Conservation (phyloP, 306 rosid species). For the Myrica gale region DNA sequence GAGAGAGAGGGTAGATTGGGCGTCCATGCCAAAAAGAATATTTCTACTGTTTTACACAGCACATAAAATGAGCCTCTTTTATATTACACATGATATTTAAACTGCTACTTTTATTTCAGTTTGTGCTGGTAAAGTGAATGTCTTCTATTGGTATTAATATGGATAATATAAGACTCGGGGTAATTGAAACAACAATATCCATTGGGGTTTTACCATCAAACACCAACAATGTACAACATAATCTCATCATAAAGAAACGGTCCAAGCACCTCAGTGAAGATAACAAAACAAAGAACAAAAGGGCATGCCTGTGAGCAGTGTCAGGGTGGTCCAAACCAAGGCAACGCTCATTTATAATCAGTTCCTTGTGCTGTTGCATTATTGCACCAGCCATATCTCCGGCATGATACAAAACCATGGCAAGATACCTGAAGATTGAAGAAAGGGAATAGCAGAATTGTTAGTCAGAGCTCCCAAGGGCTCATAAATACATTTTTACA, state of each 20-base stretch:
- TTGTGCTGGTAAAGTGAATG: not conserved
- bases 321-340: slow-evolving; percentile 98
- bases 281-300: slow-evolving; percentile 15
- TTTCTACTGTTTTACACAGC: not conserved
- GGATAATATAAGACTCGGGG: not conserved
- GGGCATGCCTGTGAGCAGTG: slow-evolving; percentile 88
- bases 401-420: slow-evolving; percentile 97
- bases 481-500: slow-evolving; percentile 1
- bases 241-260: not conserved
- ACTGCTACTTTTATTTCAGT: not conserved
- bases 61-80: not conserved
- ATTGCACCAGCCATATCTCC: slow-evolving; percentile 99
- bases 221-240: not conserved
- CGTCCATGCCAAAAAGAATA: not conserved
- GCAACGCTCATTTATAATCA: slow-evolving; percentile 94
- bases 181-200: not conserved
- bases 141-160: not conserved
- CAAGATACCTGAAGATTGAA: slow-evolving; percentile 82
- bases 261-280: not conserved
- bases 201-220: not conserved
- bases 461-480: not conserved
- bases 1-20: not conserved
- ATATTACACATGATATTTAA: not conserved
- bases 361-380: slow-evolving; percentile 94
- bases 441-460: not conserved